Base-by-base conservation (phyloP, 495 filamentous ascomycete species). In the Penicillium lividum region DNA sequence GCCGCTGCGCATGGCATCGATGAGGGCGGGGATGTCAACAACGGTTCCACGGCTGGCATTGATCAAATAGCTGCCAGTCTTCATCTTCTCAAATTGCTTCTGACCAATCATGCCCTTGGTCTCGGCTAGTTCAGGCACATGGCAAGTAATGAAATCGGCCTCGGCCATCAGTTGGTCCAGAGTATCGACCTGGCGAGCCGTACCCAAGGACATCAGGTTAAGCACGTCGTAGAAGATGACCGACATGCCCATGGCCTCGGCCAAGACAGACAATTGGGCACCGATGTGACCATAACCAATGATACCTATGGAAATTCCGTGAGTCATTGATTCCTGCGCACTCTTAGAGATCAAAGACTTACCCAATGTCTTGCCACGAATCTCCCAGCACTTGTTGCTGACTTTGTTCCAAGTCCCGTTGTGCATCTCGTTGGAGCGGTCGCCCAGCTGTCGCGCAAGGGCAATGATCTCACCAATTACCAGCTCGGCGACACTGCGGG, bases 271-370 rank as follows among this genome's bases (percentile, higher is more conserved):
- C 50, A 99, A 80, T 72, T 99, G 95, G 53, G 90, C 93, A 60
- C 95, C 95, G 65, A 99, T 98, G 65, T 99, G 95, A 48, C 95
- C 95, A 69, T 99, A 98, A 18, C 95, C 95, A 57, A 99, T 85
- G 55, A 99, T 98, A 51, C 91, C 88, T 86, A 40, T 5, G 25
- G 4, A 18, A 50, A 57, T 47, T 31, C 46, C 52, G 47, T 51
- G 5, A 64, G 22, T 34, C 29, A 52, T 22, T n/a, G 33, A 53
- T 31, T 25, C 11, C 53, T 16, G 38, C 38, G 15, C n/a, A n/a
- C 42, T 27, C 13, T 22, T 6, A 29, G 13, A 15, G 6, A 42
- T 43, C 11, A 15, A 44, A 43, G 7, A 64, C 74, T 27, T 80
- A 89, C 90, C 93, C 44, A 99, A 82, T 31, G 93, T 97, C 79